Conservation (phyloP, 257 asterid genomes). For the Parsonsia alboflavescens region DNA sequence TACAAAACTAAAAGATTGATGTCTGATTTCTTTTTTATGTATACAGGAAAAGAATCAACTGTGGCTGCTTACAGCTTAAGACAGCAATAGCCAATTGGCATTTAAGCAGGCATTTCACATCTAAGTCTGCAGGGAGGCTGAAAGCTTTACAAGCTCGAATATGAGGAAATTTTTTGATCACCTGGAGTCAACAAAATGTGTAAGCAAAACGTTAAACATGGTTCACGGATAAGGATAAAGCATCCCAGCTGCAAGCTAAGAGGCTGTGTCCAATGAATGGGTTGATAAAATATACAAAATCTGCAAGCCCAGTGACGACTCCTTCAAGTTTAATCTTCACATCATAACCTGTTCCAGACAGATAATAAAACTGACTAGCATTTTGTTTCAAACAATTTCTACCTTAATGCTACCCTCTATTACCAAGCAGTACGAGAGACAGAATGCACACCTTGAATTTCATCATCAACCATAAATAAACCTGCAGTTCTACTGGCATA, state of each 20-base stretch:
- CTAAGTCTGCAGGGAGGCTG: constrained; percentile 47
- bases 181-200: constrained; percentile 39
- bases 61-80: constrained; percentile 49
- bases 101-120: constrained; percentile 49
- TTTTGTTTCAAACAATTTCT: neutral
- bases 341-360: constrained; percentile 55
- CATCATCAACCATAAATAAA: constrained; percentile 44
- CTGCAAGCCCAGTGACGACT: constrained; percentile 47
- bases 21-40: neutral
- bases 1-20: neutral
- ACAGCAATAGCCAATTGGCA: constrained; percentile 75
- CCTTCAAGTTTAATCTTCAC: constrained; percentile 47
- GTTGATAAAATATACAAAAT: constrained; percentile 42
- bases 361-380: constrained; percentile 6
- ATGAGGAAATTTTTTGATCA: constrained; percentile 74
- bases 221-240: neutral
- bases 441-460: constrained; percentile 51
- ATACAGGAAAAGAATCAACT: neutral
- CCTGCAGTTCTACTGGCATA: constrained; percentile 69
- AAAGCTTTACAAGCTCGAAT: constrained; percentile 51
- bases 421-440: neutral
- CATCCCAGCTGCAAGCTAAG: neutral
- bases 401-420: neutral
- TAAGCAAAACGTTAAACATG: neutral
- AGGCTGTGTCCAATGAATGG: neutral